phyloP scores from a whole-genome alignment of 1,284 basidiomycete genomes.

The Cystobasidium slooffiae region DNA sequence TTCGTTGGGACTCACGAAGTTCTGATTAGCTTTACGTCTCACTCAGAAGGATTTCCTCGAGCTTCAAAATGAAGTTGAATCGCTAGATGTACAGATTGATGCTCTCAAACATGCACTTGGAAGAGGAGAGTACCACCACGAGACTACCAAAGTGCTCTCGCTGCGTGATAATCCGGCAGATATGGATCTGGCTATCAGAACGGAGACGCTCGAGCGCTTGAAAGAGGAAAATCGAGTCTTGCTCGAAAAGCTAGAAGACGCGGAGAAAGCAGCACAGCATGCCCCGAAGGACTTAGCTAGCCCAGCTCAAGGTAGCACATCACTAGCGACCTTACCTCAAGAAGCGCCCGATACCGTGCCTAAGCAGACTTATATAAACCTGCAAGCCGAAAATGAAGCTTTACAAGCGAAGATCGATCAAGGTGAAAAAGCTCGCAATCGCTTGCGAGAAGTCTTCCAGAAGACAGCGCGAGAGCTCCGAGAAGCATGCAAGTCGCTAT shows the following conservation, averaged over 20 bases:
- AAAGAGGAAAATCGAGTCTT: slow-evolving; percentile 75
- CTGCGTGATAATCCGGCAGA: slow-evolving; percentile 75
- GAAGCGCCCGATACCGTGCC: slow-evolving; percentile 65
- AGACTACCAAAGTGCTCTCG: slow-evolving; percentile 70
- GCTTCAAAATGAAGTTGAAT: slow-evolving; percentile 64
- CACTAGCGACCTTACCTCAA: slow-evolving; percentile 65
- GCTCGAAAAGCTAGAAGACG: slow-evolving; percentile 56
- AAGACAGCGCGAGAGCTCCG: slow-evolving; percentile 79
- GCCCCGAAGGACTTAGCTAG: slow-evolving; percentile 69
- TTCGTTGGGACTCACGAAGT: slow-evolving; percentile 8
- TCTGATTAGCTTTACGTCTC: slow-evolving; percentile 44
- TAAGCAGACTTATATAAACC: slow-evolving; percentile 61
- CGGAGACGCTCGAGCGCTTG: slow-evolving; percentile 69
- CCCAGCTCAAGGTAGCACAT: slow-evolving; percentile 63
- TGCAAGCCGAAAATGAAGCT: slow-evolving; percentile 33
- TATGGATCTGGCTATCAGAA: slow-evolving; percentile 70
- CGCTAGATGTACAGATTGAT: slow-evolving; percentile 72
- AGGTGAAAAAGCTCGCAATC: slow-evolving; percentile 33
- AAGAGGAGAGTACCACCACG: slow-evolving; percentile 74
- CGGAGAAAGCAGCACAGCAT: slow-evolving; percentile 60
- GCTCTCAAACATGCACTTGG: slow-evolving; percentile 74
- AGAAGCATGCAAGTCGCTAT: slow-evolving; percentile 74
- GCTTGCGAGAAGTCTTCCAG: slow-evolving; percentile 60
- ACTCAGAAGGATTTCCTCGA: slow-evolving; percentile 51
- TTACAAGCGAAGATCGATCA: slow-evolving; percentile 37